phyloP scores from a whole-genome alignment of 2,329 filamentous ascomycete genomes.

The Teratosphaeriaceae sp. region DNA sequence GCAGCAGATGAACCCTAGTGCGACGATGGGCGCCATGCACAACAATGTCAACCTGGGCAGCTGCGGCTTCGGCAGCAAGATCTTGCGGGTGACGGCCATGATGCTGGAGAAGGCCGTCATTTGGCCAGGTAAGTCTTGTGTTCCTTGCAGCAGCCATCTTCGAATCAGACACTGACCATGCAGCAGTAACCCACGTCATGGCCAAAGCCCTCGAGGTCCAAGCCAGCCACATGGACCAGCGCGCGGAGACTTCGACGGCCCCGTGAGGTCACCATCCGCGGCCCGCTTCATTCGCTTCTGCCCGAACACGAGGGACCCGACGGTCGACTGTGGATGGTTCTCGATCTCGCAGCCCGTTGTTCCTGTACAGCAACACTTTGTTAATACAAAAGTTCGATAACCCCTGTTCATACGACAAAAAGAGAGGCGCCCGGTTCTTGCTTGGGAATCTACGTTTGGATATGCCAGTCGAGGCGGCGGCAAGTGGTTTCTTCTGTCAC shows the following conservation, averaged over 20 bases:
- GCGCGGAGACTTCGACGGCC: conserved; percentile 44
- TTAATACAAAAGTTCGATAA: neutral
- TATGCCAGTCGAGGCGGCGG: too few relatives aligned
- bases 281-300: neutral
- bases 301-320: neutral
- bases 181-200: conserved; percentile 61
- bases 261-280: neutral
- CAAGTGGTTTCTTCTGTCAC: too few relatives aligned
- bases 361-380: neutral
- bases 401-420: neutral
- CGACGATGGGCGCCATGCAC: conserved; percentile 38
- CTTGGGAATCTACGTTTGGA: too few relatives aligned
- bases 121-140: conserved; percentile 70
- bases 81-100: conserved; percentile 75
- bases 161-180: conserved; percentile 14
- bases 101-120: conserved; percentile 84
- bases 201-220: conserved; percentile 59
- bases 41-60: conserved; percentile 39
- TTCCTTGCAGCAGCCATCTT: conserved; percentile 16
- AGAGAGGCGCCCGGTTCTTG: too few relatives aligned
- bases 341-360: neutral
- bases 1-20: conserved; percentile 36
- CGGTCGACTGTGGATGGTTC: neutral
- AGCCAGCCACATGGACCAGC: conserved; percentile 56
- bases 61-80: conserved; percentile 75